These are phyloP conservation scores for Phalaenopsis equestris DNA, from an alignment of 106 monocot genomes.

Conservation along the genomic window DNA sequence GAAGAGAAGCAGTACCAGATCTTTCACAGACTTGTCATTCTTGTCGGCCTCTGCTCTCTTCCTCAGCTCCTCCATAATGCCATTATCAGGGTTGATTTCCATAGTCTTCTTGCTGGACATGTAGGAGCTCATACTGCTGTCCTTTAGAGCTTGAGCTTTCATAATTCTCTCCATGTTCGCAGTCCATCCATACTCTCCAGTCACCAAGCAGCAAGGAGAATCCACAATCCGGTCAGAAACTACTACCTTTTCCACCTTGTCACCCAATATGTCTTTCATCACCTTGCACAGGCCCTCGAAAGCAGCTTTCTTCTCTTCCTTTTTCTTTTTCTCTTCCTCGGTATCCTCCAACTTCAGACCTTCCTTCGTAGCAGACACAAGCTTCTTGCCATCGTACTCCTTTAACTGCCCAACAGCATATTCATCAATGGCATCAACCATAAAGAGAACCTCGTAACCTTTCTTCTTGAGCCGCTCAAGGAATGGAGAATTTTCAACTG, in stretches of 20 bases:
- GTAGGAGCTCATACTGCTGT: conserved; percentile 32
- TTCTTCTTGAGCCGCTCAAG: conserved; percentile 39
- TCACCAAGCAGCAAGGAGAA: conserved; percentile 38
- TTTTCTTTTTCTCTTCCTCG: conserved; percentile 43
- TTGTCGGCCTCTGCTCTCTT: conserved; percentile 36
- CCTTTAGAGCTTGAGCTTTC: conserved; percentile 43
- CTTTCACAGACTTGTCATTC: conserved; percentile 43
- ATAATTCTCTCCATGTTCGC: conserved; percentile 53
- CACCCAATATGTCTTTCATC: conserved; percentile 37
- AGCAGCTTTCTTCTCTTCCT: conserved; percentile 20
- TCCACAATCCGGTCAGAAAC: conserved; percentile 41
- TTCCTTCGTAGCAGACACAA: conserved; percentile 37
- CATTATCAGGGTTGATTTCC: conserved; percentile 46
- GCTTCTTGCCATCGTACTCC: conserved; percentile 49
- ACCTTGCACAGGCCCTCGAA: conserved; percentile 37
- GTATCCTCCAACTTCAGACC: conserved; percentile 39
- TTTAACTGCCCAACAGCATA: conserved; percentile 36
- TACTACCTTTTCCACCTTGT: conserved; percentile 42
- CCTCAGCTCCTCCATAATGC: conserved; percentile 34
- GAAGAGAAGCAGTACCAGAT: conserved; percentile 29
- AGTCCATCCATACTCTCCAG: conserved; percentile 43
- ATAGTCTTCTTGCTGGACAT: conserved; percentile 48
- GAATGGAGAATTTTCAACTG: conserved; percentile 45
- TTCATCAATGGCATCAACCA: conserved; percentile 49
- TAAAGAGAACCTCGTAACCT: conserved; percentile 45